These are phyloP conservation scores for Conoideocrella luteorostrata DNA, from an alignment of 2,329 filamentous ascomycete species.

Conservation along the genomic window DNA sequence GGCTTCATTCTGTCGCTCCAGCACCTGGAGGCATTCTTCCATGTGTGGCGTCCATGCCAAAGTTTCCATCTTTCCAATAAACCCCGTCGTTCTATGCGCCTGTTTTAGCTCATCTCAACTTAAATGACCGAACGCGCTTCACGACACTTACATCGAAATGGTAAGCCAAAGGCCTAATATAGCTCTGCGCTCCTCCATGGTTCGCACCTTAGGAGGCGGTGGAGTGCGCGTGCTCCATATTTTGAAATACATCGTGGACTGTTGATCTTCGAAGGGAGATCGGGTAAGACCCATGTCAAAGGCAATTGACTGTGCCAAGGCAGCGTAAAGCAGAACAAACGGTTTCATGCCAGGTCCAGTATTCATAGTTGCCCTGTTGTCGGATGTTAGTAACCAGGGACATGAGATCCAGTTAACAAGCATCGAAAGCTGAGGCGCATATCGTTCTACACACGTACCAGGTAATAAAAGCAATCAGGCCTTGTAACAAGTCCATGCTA, in stretches of 20 bases:
- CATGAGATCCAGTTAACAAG: not conserved
- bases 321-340: constrained; percentile 36
- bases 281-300: constrained; percentile 41
- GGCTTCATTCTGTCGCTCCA: constrained; percentile 39
- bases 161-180: constrained; percentile 40
- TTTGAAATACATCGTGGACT: constrained; percentile 29
- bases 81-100: constrained; percentile 25
- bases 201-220: constrained; percentile 27
- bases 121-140: not conserved
- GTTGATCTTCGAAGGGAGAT: constrained; percentile 28
- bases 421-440: not conserved
- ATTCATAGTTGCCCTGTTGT: constrained; percentile 31
- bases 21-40: constrained; percentile 46
- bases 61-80: constrained; percentile 40
- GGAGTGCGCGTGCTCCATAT: constrained; percentile 21
- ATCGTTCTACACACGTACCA: constrained; percentile 1
- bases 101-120: constrained; percentile 1
- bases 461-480: constrained; percentile 30
- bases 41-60: constrained; percentile 53
- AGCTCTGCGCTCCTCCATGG: constrained; percentile 43
- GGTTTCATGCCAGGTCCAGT: constrained; percentile 31
- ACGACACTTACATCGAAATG: constrained; percentile 26
- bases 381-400: not conserved
- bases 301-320: constrained; percentile 36
- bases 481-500: constrained; percentile 45